Percentiles rank a stretch among this genome's conserved stretches.
These are phyloP conservation scores for Myriosclerotinia curreyana DNA, from an alignment of 2,329 filamentous ascomycete species.

Conservation along the genomic window DNA sequence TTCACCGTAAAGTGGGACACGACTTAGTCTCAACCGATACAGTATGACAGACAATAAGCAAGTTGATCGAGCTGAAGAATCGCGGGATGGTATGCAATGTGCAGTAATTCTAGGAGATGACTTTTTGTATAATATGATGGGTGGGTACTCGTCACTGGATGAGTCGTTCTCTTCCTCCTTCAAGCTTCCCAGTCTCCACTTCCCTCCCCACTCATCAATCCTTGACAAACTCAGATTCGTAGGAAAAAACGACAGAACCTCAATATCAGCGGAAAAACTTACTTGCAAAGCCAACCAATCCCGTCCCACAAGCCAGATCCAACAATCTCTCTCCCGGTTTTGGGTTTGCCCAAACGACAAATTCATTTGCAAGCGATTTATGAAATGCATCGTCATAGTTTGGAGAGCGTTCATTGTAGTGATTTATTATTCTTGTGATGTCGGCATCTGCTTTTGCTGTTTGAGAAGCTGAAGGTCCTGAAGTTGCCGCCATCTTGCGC, in stretches of 20 bases:
- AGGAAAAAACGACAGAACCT: background rate
- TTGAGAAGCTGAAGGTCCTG: background rate
- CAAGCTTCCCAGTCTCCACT: background rate
- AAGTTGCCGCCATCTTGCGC: background rate
- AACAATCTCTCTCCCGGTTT: background rate
- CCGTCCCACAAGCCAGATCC: conserved; percentile 17
- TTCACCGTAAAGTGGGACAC: background rate
- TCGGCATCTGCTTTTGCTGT: background rate
- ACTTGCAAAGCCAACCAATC: background rate
- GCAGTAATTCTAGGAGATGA: background rate
- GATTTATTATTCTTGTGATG: background rate
- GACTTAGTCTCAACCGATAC: background rate
- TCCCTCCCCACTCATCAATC: background rate
- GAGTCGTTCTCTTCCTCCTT: background rate
- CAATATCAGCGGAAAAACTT: background rate
- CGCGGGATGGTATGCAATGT: background rate
- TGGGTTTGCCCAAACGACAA: background rate
- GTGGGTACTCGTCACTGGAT: background rate
- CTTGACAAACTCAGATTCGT: background rate
- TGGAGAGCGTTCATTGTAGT: background rate
- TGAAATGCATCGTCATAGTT: conserved; percentile 6
- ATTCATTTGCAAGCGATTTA: background rate
- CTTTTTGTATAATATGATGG: background rate
- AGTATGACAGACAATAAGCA: too few relatives aligned
- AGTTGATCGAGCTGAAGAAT: background rate